Evolutionary conservation across 139 green algal species (phyloP), one percentile per base, ranked within the genome.

Genomic region (Spirogloea muscicola): DNA sequence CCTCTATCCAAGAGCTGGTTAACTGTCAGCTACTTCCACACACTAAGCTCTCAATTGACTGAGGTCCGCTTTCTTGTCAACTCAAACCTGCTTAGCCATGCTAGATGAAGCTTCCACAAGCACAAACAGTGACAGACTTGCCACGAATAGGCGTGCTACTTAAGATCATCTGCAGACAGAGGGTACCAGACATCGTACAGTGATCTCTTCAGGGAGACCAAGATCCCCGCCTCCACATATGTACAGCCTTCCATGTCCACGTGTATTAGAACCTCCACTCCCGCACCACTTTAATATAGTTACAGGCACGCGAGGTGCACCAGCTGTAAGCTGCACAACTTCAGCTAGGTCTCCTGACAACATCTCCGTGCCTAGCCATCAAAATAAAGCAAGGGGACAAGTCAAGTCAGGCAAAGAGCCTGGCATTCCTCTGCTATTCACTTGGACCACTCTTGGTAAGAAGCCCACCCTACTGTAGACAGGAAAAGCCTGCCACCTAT

Each of bases 281-380:
- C 44, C 39, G 29, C 67, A 76, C 67, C 67, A 76, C 31, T 42
- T 6, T 13, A 76, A 31, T 16, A 41, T 27, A 2, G 67, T 76
- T 46, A 74, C 65, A 27, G 65, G 37, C 38, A 60, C n/a, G 25
- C 36, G 40, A 5, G 18, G 40, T 3, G 13, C 38, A 38, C 29
- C 34, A n/a, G 21, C 21, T 9, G 42, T 46, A 9, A 74, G 34
- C 7, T n/a, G 7, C 42, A 74, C 52, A 18, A 43, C 66, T 21
- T 46, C 36, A 43, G 40, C 3, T 31, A 46, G 65, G 27, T 37
- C n/a, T 10, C 65, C 65, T 27, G 49, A 43, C 31, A 72, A 40
- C 41, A n/a, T n/a, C n/a, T n/a, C n/a, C n/a, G n/a, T n/a, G n/a
- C n/a, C n/a, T n/a, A n/a, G n/a, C n/a, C n/a, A n/a, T n/a, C n/a